Evolutionary conservation across 768 basidiomycete species (phyloP), one percentile per base, ranked within the genome.

Genomic region (Xanthoconium stramineum): DNA sequence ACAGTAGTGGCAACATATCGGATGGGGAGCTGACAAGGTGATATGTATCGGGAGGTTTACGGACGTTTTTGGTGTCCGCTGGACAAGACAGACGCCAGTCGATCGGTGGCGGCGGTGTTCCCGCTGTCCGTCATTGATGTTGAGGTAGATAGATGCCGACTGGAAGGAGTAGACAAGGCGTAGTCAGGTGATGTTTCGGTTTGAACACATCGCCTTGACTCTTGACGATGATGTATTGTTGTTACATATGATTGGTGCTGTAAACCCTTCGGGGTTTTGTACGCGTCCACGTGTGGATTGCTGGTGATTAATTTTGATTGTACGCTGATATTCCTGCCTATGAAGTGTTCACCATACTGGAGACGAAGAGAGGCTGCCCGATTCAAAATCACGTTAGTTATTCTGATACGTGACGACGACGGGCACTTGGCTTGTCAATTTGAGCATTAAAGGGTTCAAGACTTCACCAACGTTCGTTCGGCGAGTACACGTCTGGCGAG

Each of bases 51-150:
- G 13, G n/a, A 11, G 19, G 11, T 11, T 12, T 35, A 9, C 12
- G 8, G n/a, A 9, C 32, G 11, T 30, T 45, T 51, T 29, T 36
- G 11, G 33, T 44, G 6, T 37, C 40, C 17, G 38, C 9, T 19
- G 37, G 57, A 61, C 58, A 48, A 51, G 61, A 55, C 61, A 48
- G 39, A 20, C 15, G 46, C 37, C 52, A 44, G 40, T 42, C 30
- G 37, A 47, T 35, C 29, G n/a, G 5, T 64, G 62, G 50, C 52
- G 13, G 37, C 29, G 13, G 51, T 60, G 37, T 3, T 19, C 33
- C 36, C 45, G 17, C n/a, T 44, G 35, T 39, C 37, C 17, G 6
- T 3, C 12, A 28, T 13, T 10, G 38, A 30, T 17, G 30, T 14
- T 17, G 37, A 47, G 43, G n/a, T n/a, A 55, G 38, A 46, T 36